Conservation (phyloP, 345 rosid genomes). For the Abelmoschus esculentus region DNA sequence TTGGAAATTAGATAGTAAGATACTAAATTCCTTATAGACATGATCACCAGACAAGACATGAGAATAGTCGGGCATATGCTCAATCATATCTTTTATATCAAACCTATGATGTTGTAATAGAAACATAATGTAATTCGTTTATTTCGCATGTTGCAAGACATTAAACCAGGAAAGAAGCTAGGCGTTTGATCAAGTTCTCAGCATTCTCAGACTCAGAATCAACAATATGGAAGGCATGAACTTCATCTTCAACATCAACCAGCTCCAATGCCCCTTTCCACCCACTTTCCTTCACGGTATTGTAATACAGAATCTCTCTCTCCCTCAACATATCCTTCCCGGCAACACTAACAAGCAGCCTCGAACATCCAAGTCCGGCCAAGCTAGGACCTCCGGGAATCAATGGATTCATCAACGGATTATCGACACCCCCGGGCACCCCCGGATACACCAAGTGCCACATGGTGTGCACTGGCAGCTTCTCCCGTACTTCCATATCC, state of each 20-base stretch:
- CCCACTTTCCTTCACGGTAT: slow-evolving; percentile 31
- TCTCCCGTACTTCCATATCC: slow-evolving; percentile 4
- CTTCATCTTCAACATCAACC: slow-evolving; percentile 24
- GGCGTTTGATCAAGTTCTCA: slow-evolving; percentile 19
- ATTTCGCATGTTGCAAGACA: no score
- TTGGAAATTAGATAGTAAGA: no score
- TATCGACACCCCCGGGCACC: slow-evolving; percentile 23
- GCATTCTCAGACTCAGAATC: slow-evolving; percentile 23
- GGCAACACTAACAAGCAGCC: slow-evolving; percentile 30
- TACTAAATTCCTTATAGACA: no score
- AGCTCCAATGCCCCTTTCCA: slow-evolving; percentile 36
- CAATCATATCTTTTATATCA: no score
- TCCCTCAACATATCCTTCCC: slow-evolving; percentile 26
- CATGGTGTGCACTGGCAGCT: background rate
- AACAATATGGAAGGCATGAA: slow-evolving; percentile 38
- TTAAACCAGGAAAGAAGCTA: slow-evolving; percentile 30
- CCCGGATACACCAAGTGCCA: slow-evolving; percentile 31
- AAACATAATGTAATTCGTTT: no score
- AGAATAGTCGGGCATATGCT: no score
- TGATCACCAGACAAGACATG: no score
- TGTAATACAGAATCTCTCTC: slow-evolving; percentile 24
- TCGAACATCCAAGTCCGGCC: slow-evolving; percentile 24
- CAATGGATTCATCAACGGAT: slow-evolving; percentile 33
- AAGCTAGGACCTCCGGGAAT: slow-evolving; percentile 26
- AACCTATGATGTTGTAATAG: no score